Evolutionary conservation across 2,329 filamentous ascomycete genomes (phyloP).

Genomic region (Neodidymelliopsis sp.): DNA sequence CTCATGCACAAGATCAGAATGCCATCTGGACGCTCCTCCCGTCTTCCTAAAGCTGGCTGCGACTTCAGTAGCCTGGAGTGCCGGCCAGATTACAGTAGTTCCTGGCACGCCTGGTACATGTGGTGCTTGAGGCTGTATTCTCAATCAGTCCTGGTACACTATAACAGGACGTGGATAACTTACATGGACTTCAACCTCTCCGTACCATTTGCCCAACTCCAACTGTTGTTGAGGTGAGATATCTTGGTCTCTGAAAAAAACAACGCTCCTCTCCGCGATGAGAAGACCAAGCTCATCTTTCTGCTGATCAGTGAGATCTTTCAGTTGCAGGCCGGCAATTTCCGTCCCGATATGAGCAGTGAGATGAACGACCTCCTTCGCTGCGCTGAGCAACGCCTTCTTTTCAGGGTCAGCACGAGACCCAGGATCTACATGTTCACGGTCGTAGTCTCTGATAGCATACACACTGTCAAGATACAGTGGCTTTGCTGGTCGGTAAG

Average conservation of each 20-base stretch:
- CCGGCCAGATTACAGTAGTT: conserved; percentile 73
- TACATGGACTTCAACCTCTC: conserved; percentile 72
- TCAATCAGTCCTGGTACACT: background rate
- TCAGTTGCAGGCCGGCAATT: conserved; percentile 56
- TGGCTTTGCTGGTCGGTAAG: conserved; percentile 71
- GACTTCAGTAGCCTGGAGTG: conserved; percentile 67
- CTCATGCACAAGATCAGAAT: conserved; percentile 75
- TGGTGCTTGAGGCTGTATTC: conserved; percentile 69
- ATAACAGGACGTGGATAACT: conserved; percentile 31
- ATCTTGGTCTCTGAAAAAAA: conserved; percentile 61
- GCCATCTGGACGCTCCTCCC: conserved; percentile 73
- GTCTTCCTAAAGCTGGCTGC: conserved; percentile 70
- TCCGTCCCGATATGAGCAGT: conserved; percentile 49
- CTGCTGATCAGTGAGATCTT: conserved; percentile 54
- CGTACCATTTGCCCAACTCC: conserved; percentile 44
- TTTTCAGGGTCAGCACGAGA: conserved; percentile 62
- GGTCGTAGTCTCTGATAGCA: conserved; percentile 63
- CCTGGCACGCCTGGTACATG: conserved; percentile 73
- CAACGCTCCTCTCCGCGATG: conserved; percentile 53
- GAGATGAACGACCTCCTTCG: conserved; percentile 53
- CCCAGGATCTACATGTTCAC: conserved; percentile 44
- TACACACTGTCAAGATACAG: conserved; percentile 74
- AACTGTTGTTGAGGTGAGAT: conserved; percentile 42
- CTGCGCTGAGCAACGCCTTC: conserved; percentile 44
- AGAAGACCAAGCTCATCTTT: conserved; percentile 60